These are phyloP conservation scores for Marasmius oreades DNA, from an alignment of 1,284 basidiomycete genomes.

Conservation along the genomic window DNA sequence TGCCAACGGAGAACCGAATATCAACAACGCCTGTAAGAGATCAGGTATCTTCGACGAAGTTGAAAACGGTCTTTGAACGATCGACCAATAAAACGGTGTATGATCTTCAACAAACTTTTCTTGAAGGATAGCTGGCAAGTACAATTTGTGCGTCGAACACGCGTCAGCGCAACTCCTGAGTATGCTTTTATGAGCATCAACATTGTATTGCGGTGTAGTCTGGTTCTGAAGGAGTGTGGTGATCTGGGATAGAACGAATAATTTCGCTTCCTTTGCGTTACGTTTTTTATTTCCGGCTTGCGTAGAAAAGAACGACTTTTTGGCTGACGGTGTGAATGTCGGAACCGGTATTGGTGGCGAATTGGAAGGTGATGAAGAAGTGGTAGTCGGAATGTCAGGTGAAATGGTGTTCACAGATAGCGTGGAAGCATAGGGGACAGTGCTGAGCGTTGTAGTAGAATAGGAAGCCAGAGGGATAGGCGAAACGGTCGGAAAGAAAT, in stretches of 20 bases:
- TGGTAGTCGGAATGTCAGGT: not conserved
- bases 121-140: slow-evolving; percentile 4
- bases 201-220: not conserved
- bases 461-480: not conserved
- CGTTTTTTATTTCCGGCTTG: not conserved
- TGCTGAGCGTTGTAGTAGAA: not conserved
- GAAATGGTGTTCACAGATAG: not conserved
- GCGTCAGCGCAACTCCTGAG: slow-evolving; percentile 7
- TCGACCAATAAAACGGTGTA: slow-evolving; percentile 12
- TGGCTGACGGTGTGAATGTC: not conserved
- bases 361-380: not conserved
- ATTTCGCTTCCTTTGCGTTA: slow-evolving; percentile 6
- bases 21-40: slow-evolving; percentile 3
- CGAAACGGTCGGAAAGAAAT: not conserved
- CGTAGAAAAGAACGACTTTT: not conserved
- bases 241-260: slow-evolving; percentile 1
- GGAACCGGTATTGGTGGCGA: not conserved
- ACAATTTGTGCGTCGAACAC: not conserved
- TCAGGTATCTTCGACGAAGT: not conserved
- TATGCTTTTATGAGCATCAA: slow-evolving; percentile 3
- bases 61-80: slow-evolving; percentile 3
- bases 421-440: not conserved
- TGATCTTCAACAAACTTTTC: slow-evolving; percentile 4
- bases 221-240: slow-evolving; percentile 3
- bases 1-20: slow-evolving; percentile 1